Evolutionary conservation across 2,329 filamentous ascomycete genomes (phyloP).

Genomic region (Colletotrichum liriopes): DNA sequence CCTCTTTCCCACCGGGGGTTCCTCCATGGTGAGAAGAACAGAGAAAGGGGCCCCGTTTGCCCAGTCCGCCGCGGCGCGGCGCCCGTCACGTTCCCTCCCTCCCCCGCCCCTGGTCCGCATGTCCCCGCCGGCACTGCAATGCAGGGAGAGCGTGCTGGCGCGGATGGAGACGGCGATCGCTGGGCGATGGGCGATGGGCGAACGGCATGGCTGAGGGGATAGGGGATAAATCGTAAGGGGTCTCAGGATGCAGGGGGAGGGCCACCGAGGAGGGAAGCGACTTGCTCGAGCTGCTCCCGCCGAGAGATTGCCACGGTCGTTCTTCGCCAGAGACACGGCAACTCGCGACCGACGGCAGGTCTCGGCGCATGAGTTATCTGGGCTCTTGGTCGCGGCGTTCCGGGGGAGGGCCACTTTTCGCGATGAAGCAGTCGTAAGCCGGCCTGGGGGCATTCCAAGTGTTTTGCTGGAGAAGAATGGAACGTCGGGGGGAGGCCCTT

Average conservation of each 20-base stretch:
- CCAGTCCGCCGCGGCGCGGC: slow-evolving; percentile 29
- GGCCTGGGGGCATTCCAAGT: slow-evolving; percentile 5
- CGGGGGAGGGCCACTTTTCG: slow-evolving; percentile 11
- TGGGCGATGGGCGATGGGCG: slow-evolving; percentile 3
- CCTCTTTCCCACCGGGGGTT: not conserved
- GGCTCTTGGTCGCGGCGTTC: not conserved
- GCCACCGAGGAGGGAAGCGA: not conserved
- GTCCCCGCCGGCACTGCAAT: slow-evolving; percentile 20
- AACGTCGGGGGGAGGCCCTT: not conserved
- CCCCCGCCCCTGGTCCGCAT: slow-evolving; percentile 16
- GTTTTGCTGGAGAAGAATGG: not conserved
- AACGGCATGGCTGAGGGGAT: not conserved
- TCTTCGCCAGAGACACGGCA: slow-evolving; percentile 20
- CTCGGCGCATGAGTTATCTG: slow-evolving; percentile 37
- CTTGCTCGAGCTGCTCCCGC: slow-evolving; percentile 6
- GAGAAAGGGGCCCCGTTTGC: not conserved
- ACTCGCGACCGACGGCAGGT: slow-evolving; percentile 26
- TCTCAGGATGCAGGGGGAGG: not conserved
- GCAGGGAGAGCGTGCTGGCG: not conserved
- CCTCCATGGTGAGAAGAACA: not conserved
- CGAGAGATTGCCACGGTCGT: slow-evolving; percentile 28
- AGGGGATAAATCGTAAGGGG: not conserved
- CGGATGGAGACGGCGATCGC: not conserved
- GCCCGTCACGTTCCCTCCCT: slow-evolving; percentile 19
- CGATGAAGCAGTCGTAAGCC: slow-evolving; percentile 32